Base-by-base conservation (phyloP, 257 asterid species). In the Ilex aquifolium region DNA sequence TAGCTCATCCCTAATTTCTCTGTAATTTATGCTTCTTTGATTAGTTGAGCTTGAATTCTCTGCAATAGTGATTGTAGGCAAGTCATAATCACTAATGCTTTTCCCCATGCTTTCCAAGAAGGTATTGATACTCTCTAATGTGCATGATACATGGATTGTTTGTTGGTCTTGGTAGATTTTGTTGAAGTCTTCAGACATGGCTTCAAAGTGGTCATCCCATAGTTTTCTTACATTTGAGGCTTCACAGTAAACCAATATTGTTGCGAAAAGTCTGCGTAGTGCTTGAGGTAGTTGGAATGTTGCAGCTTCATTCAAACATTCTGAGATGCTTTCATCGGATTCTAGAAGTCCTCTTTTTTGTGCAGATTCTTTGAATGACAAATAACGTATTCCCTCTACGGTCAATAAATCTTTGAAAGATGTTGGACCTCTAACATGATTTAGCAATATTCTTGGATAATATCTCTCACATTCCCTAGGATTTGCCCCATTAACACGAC, bases 281-380 rank as follows among this genome's bases (percentile, higher is more conserved):
- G 42, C 29, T 3, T 36, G 36, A 6, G 69, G 64, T 70, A 64
- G 62, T 68, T 62, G 57, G 57, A 68, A 65, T 4, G 65, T 40
- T 1, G 48, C 7, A 2, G 31, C 69, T 15, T 74, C 50, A 13
- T 46, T 30, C 12, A 68, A 15, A 56, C 52, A 59, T 44, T 73
- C 44, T 31, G 27, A 31, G 10, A 48, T 53, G 9, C 64, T 69
- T 2, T 31, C 4, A 55, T 69, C 53, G 2, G 52, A 72, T 62
- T 67, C 66, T 13, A 67, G 10, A 12, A 73, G 54, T 2, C 75
- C 65, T 30, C 63, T 56, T 56, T 52, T 57, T 60, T 60, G 32
- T 7, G 72, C 10, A 0, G 72, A 53, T 16, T 65, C 62, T n/a
- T 69, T 64, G 49, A 58, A 73, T n/a, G 40, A 31, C 2, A 9